These are phyloP conservation scores for Miscanthus sacchariflorus DNA, from an alignment of 202 grass and related monocot species.

Conservation along the genomic window DNA sequence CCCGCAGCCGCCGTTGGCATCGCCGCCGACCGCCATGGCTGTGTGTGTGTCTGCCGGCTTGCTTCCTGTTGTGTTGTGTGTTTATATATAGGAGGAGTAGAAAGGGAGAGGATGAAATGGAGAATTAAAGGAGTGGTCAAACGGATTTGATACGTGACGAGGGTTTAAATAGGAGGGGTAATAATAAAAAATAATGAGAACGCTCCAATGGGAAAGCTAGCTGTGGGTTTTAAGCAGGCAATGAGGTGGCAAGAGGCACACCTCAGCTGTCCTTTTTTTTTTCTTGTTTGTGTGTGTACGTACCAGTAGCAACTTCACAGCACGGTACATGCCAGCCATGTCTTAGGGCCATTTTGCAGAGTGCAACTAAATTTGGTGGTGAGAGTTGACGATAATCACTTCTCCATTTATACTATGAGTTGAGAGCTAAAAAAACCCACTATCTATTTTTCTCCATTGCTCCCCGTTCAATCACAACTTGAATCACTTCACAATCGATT, in stretches of 20 bases:
- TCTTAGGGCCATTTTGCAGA: no score
- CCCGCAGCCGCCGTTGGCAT: not conserved
- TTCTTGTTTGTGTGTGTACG: not conserved
- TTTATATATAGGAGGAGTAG: no score
- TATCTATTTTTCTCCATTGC: no score
- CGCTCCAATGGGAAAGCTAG: not conserved
- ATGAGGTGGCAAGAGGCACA: not conserved
- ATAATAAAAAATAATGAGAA: no score
- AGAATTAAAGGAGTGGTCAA: not conserved
- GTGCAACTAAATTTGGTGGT: no score
- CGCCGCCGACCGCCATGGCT: constrained; percentile 46
- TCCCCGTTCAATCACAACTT: no score
- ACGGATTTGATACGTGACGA: not conserved
- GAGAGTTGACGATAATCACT: no score
- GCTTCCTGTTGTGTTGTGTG: not conserved
- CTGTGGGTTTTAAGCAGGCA: not conserved
- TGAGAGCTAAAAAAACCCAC: no score
- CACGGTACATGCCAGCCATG: no score
- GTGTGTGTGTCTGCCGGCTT: not conserved
- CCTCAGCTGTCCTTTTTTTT: not conserved
- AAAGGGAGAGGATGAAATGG: constrained; percentile 5
- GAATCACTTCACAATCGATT: no score
- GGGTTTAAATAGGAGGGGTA: not conserved
- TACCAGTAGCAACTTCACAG: no score
- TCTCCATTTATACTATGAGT: no score